These are phyloP conservation scores for Pleurotus cornucopiae DNA, from an alignment of 768 basidiomycete species.

Conservation along the genomic window DNA sequence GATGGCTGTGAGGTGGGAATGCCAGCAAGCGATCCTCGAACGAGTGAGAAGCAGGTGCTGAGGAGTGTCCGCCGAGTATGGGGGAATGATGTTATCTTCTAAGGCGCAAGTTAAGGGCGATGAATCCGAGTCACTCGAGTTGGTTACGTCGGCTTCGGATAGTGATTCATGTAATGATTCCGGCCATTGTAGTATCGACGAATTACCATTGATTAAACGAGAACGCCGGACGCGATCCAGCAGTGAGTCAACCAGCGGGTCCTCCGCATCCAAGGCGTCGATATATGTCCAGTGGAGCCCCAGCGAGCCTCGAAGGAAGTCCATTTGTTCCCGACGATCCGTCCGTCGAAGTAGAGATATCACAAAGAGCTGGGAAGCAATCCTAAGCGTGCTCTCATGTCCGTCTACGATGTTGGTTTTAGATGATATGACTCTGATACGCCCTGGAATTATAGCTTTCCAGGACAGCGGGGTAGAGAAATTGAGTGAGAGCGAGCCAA, in stretches of 20 bases:
- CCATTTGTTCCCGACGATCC: slow-evolving; percentile 59
- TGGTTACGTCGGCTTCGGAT: neutral
- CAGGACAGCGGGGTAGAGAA: neutral
- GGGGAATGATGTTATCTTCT: slow-evolving; percentile 30
- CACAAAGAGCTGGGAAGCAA: slow-evolving; percentile 46
- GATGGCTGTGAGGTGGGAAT: slow-evolving; percentile 58
- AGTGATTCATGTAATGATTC: slow-evolving; percentile 21
- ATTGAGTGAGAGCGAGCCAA: neutral
- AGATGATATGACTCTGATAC: neutral
- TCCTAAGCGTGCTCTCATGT: slow-evolving; percentile 24
- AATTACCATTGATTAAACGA: slow-evolving; percentile 17
- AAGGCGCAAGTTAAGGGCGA: slow-evolving; percentile 38
- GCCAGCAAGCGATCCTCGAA: slow-evolving; percentile 67
- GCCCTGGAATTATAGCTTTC: neutral
- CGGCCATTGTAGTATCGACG: slow-evolving; percentile 33
- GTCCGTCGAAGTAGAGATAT: slow-evolving; percentile 53
- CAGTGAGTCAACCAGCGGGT: slow-evolving; percentile 35
- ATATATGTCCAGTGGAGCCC: slow-evolving; percentile 50
- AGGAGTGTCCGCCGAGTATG: slow-evolving; percentile 32
- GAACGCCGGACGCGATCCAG: slow-evolving; percentile 35
- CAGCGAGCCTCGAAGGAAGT: slow-evolving; percentile 41
- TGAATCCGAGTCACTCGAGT: slow-evolving; percentile 7
- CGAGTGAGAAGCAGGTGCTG: slow-evolving; percentile 50
- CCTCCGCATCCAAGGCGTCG: slow-evolving; percentile 40
- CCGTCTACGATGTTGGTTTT: neutral